Conservation (phyloP, 352 stramenopile species). For the Phytophthora pinifolia region DNA sequence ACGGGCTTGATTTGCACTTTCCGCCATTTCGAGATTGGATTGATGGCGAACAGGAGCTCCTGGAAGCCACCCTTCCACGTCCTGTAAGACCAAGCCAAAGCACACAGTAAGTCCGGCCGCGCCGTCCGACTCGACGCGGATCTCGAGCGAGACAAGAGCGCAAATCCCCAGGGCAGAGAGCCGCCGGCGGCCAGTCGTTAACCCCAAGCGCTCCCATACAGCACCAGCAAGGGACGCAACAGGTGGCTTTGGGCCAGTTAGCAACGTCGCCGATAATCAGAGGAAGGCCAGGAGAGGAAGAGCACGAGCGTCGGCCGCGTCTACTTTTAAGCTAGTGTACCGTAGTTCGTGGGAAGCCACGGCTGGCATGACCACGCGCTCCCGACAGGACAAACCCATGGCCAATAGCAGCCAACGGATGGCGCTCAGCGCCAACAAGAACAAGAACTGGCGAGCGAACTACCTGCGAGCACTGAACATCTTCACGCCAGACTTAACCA, state of each 20-base stretch:
- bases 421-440: constrained; percentile 31
- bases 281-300: neutral
- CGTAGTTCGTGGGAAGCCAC: neutral
- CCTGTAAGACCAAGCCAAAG: no score
- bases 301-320: no score
- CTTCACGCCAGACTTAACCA: constrained; percentile 46
- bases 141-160: neutral
- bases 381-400: constrained; percentile 9
- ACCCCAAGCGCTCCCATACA: neutral
- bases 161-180: constrained; percentile 23
- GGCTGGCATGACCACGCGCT: neutral
- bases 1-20: constrained; percentile 9
- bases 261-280: constrained; percentile 6
- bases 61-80: no score
- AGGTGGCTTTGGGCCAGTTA: constrained; percentile 14
- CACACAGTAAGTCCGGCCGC: no score
- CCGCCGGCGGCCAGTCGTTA: constrained; percentile 21
- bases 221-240: constrained; percentile 22
- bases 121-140: no score
- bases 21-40: constrained; percentile 28
- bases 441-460: constrained; percentile 76
- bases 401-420: constrained; percentile 24
- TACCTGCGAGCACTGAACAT: constrained; percentile 82
- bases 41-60: constrained; percentile 26
- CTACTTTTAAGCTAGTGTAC: no score